Base-by-base conservation (phyloP, 192 early-diverging fungal species). In the Podila epigama region DNA sequence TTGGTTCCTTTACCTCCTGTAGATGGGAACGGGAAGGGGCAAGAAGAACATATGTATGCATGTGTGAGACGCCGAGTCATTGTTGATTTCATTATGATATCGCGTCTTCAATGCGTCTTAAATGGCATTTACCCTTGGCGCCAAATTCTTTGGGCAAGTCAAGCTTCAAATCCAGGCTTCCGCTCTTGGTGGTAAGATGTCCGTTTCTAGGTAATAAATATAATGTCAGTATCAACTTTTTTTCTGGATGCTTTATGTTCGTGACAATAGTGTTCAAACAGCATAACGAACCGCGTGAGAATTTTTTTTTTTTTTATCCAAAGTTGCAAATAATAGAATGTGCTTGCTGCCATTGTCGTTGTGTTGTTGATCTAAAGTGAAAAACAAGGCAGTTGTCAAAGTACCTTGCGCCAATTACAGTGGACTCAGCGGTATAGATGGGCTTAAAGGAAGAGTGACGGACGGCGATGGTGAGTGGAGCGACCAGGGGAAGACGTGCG, bases 341-440 rank as follows among this genome's bases (percentile, higher is more conserved):
- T 22, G 1, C 11, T 15, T 15, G 6, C 34, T 22, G 36, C 12
- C 12, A 36, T 36, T 15, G 39, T 55, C 29, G 36, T 5, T 8
- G 9, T 22, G 20, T 44, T 27, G 3, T 9, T 6, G 1, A 33
- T 22, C 42, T 13, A 42, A 48, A 6, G 9, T 31, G 28, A 13
- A 60, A 39, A 25, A 29, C 18, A 35, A 28, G 18, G 39, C 25
- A 25, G 27, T 1, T 18, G 20, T 29, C 4, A 13, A 51, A 12
- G 32, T 75, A 75, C 72, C 72, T 75, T 12, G 83, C 86, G 27
- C 86, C 86, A 40, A 82, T 83, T 10, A 85, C 63, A 22, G 79
- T 83, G 27, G 68, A 79, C 61, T 88, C 86, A 35, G 86, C 84
- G 1, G 86, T 88, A 66, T 88, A 88, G 55, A 85, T 81, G 52